A percentile compares a stretch with the other conserved stretches of the same genome.
Evolutionary conservation across 495 filamentous ascomycete genomes (phyloP).

Genomic region (Penicillium longicatenatum): DNA sequence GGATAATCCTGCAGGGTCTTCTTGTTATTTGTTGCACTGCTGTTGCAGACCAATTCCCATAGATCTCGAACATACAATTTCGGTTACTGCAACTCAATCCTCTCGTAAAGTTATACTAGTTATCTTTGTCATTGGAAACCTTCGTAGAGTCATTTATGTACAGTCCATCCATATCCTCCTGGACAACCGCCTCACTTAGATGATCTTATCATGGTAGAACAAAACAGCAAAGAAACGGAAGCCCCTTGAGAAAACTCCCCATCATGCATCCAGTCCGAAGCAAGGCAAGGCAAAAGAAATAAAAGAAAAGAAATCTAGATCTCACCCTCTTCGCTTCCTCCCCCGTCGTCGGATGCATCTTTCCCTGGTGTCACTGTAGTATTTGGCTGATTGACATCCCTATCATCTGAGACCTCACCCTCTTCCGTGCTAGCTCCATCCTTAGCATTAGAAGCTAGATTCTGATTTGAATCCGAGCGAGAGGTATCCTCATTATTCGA

Average conservation of each 20-base stretch:
- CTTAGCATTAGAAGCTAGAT: not conserved
- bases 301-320: conserved; percentile 22
- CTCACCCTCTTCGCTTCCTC: conserved; percentile 49
- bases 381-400: not conserved
- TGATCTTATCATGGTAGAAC: not conserved
- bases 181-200: not conserved
- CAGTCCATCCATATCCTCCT: conserved; percentile 3
- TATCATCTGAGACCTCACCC: conserved; percentile 23
- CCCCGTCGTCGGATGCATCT: conserved; percentile 29
- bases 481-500: not conserved
- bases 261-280: not conserved
- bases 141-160: conserved; percentile 21
- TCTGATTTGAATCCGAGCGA: not conserved
- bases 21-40: not conserved
- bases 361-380: not conserved
- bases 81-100: not conserved
- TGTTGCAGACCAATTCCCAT: not conserved
- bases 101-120: not conserved
- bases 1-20: too few relatives aligned
- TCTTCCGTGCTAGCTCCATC: conserved; percentile 25
- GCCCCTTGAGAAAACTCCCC: conserved; percentile 1
- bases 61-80: not conserved
- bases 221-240: not conserved
- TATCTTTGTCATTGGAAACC: conserved; percentile 12
- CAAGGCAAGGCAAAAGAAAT: not conserved